phyloP scores from a whole-genome alignment of 2,329 filamentous ascomycete genomes.

The Thielaviopsis musarum region DNA sequence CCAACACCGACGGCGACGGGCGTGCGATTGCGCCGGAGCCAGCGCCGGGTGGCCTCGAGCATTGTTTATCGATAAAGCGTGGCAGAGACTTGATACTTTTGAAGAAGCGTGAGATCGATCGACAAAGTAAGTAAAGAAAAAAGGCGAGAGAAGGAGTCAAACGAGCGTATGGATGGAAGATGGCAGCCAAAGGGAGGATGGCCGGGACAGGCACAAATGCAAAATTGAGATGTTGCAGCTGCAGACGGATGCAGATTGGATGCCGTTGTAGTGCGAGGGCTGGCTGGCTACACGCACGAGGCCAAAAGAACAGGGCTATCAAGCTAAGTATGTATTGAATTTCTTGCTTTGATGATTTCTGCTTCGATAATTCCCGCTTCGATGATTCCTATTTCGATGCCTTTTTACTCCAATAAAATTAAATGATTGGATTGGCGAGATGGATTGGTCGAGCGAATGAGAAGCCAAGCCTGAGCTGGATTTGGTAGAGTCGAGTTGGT shows the following conservation, averaged over 20 bases:
- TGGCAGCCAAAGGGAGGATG: background rate
- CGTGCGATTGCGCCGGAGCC: slow-evolving; percentile 83
- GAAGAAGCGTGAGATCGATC: background rate
- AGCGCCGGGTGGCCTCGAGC: slow-evolving; percentile 63
- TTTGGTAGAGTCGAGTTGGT: background rate
- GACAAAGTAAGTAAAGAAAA: background rate
- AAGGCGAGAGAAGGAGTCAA: background rate
- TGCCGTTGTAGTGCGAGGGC: no score
- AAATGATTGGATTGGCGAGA: background rate
- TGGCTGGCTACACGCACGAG: background rate
- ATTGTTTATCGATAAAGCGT: slow-evolving; percentile 22
- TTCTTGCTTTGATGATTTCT: no score
- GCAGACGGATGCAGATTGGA: no score
- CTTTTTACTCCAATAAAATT: no score
- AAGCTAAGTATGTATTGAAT: no score
- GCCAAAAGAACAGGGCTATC: no score
- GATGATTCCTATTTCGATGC: no score
- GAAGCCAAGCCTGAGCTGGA: background rate
- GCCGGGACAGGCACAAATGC: background rate
- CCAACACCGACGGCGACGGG: slow-evolving; percentile 77
- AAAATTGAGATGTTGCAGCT: background rate
- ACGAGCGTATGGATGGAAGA: background rate
- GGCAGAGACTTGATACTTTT: background rate
- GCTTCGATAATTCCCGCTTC: no score
- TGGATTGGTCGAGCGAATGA: background rate